Conservation (phyloP, 495 filamentous ascomycete genomes). For the Podospora appendiculata region DNA sequence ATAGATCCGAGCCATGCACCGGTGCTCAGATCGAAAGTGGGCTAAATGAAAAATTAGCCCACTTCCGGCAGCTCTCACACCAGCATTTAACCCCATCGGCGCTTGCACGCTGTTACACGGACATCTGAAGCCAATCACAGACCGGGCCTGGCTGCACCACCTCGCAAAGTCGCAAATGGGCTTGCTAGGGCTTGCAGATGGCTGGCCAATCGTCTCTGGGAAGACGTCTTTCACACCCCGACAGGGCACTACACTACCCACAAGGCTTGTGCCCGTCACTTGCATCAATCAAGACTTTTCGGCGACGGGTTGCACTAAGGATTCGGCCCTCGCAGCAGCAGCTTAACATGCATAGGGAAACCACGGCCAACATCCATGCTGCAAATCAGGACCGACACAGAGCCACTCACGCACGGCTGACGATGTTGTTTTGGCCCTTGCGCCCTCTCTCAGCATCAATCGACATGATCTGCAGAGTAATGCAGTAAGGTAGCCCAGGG, state of each 20-base stretch:
- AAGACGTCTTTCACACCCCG: neutral
- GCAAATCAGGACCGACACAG: too few species aligned
- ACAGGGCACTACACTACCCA: neutral
- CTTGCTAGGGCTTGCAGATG: neutral
- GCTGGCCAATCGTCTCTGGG: neutral
- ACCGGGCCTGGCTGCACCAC: neutral
- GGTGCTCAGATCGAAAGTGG: slow-evolving; percentile 16
- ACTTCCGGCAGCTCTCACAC: slow-evolving; percentile 1
- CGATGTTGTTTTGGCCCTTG: too few species aligned
- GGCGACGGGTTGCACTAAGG: too few species aligned
- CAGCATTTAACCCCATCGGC: slow-evolving; percentile 18
- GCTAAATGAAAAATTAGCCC: slow-evolving; percentile 22
- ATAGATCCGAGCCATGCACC: slow-evolving; percentile 13
- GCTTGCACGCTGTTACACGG: slow-evolving; percentile 8
- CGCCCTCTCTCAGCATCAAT: too few species aligned
- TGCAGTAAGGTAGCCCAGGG: too few species aligned
- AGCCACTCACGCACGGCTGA: too few species aligned
- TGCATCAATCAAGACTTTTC: neutral
- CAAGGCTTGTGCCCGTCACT: neutral
- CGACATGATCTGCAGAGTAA: too few species aligned
- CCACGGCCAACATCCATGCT: neutral
- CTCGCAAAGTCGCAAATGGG: neutral
- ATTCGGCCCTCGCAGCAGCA: neutral
- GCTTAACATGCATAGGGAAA: neutral
- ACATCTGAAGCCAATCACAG: slow-evolving; percentile 9